A percentile compares a stretch with the other conserved stretches of the same genome.
Conservation (phyloP, 2,329 filamentous ascomycete genomes). For the Penicillium sp. region DNA sequence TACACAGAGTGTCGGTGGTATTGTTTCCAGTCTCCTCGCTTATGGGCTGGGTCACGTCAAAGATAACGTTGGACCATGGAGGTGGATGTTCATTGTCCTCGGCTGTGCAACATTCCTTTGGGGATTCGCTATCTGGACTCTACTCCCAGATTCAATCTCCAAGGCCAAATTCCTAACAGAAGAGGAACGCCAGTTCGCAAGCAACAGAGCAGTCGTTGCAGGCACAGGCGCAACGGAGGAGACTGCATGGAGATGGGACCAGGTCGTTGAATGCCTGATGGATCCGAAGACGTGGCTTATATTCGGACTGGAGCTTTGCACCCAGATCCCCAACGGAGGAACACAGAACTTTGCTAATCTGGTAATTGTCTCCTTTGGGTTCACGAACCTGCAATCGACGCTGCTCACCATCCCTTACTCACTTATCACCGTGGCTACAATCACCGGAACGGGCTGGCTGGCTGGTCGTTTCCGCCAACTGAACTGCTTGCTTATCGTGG, state of each 20-base stretch:
- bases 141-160: slow-evolving; percentile 56
- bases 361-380: slow-evolving; percentile 22
- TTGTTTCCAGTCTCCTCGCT: slow-evolving; percentile 36
- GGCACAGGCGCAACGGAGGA: slow-evolving; percentile 54
- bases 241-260: slow-evolving; percentile 52
- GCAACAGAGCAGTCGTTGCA: slow-evolving; percentile 41
- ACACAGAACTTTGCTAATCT: slow-evolving; percentile 53
- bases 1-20: slow-evolving; percentile 20
- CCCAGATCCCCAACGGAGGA: slow-evolving; percentile 60
- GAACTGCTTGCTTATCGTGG: slow-evolving; percentile 54
- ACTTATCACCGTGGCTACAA: slow-evolving; percentile 50
- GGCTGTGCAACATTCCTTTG: slow-evolving; percentile 54
- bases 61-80: slow-evolving; percentile 20
- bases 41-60: slow-evolving; percentile 59
- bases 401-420: slow-evolving; percentile 61
- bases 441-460: slow-evolving; percentile 52
- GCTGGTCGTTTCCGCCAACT: slow-evolving; percentile 54
- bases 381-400: slow-evolving; percentile 28
- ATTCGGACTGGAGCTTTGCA: slow-evolving; percentile 53
- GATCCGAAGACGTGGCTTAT: slow-evolving; percentile 64
- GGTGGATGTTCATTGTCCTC: slow-evolving; percentile 60
- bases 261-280: slow-evolving; percentile 54
- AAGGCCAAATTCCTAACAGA: slow-evolving; percentile 58
- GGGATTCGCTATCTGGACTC: slow-evolving; percentile 49
- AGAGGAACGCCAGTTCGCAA: slow-evolving; percentile 51